Evolutionary conservation across 169 alveolate genomes (phyloP), one percentile per base, ranked within the genome.

Genomic region (Plasmodium cynomolgi): DNA sequence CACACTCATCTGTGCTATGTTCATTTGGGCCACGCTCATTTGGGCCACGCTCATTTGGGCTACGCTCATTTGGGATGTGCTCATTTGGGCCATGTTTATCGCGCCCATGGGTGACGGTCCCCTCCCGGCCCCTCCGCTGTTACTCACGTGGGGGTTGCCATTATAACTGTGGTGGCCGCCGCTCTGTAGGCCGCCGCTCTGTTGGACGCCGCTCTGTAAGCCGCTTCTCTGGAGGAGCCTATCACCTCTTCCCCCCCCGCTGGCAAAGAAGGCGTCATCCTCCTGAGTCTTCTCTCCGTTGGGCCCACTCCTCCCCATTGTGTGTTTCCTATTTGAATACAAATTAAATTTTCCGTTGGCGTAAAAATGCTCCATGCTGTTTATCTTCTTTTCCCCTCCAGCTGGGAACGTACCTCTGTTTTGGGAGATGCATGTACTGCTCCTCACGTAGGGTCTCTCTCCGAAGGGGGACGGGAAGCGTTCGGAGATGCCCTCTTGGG

Each of bases 311-410:
- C 34, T 20, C 77, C 77, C 29, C 77, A 62, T 62, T 4, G 34
- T 62, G 6, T 20, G 77, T 6, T 20, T 62, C 77, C n/a, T 20
- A 68, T 23, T 6, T 68, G 77, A 7, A 68, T 20, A 23, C 3
- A 68, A 20, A 68, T 68, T 68, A 1, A 68, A 8, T 15, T 68
- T 68, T 1, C 41, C 77, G 37, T 68, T 68, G 15, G 7, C 17
- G 77, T 68, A 68, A 68, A 68, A 68, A 68, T 68, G 77, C n/a
- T 68, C 77, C 77, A 68, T n/a, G n/a, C n/a, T 68, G 31, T 23
- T 68, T 68, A 29, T 68, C 77, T 68, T 68, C 37, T 68, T 68
- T 23, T 29, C 77, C 41, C n/a, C 39, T 68, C 41, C 77, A 26
- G 37, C 3, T 68, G 77, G 37, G 17, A 26, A 2, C 15, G n/a